Evolutionary conservation across 768 basidiomycete genomes (phyloP), one percentile per base, ranked within the genome.

Genomic region (Royoungia palumana): DNA sequence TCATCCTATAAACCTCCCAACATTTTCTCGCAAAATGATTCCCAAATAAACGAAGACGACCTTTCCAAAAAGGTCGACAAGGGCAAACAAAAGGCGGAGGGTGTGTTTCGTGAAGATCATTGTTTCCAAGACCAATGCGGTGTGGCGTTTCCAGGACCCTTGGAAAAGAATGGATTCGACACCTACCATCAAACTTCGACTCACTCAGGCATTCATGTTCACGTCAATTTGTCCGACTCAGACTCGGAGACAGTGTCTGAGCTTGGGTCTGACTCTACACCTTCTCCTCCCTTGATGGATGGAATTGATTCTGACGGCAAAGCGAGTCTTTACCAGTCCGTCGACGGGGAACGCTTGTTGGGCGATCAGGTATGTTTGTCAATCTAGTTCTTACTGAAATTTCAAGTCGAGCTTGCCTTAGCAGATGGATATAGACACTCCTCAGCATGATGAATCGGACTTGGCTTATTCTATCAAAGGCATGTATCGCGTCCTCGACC

Each of bases 401-500:
- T 24, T 37, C 13, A 21, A 8, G 11, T 5, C 2, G 13, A 49
- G 49, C 22, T n/a, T 16, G 37, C 3, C 32, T 46, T 25, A 22
- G 16, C 41, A 67, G 63, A 65, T 58, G 50, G 55, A 55, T 32
- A 17, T 54, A 10, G 55, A 63, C 10, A 6, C 3, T 13, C 37
- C 21, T 1, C 50, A 51, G 24, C 44, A 13, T 3, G 54, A 62
- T 30, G 53, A 39, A 34, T 27, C 41, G 14, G 68, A 70, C 25
- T 39, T 67, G 42, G 52, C 50, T 9, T 44, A 43, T 46, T 69
- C 57, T 4, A 65, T 82, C 54, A 63, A 66, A 40, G 76, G 74
- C n/a, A 67, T 81, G 68, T 79, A 75, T 61, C 72, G 77, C 6
- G 69, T 82, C 28, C 65, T 82, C 5, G 80, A 82, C 43, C 65